These are phyloP conservation scores for Ophidiomyces ophidiicola DNA, from an alignment of 2,329 filamentous ascomycete species.

Conservation along the genomic window DNA sequence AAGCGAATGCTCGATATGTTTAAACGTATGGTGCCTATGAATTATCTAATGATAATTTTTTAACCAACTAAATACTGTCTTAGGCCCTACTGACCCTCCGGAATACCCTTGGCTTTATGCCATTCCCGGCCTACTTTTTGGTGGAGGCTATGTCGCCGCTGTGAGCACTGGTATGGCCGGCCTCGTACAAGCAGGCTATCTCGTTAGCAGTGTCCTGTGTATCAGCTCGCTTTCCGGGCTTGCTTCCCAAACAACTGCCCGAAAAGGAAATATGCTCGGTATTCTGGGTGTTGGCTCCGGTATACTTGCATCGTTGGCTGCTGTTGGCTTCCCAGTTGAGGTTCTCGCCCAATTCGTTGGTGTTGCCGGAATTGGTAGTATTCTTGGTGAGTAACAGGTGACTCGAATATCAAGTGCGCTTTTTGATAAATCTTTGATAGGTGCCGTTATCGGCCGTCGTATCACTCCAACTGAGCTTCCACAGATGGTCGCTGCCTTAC, in stretches of 20 bases:
- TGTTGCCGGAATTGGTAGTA: slow-evolving; percentile 58
- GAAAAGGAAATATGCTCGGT: slow-evolving; percentile 74
- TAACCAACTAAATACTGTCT: neutral
- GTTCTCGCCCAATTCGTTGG: slow-evolving; percentile 68
- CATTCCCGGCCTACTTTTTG: slow-evolving; percentile 63
- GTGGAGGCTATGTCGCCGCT: slow-evolving; percentile 68
- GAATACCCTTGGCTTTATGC: slow-evolving; percentile 84
- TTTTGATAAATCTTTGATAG: slow-evolving; percentile 23
- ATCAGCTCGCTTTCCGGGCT: slow-evolving; percentile 71
- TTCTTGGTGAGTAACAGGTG: slow-evolving; percentile 40
- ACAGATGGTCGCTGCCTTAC: slow-evolving; percentile 77
- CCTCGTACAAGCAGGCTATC: slow-evolving; percentile 74
- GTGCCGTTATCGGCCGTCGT: slow-evolving; percentile 66
- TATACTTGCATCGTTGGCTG: slow-evolving; percentile 68
- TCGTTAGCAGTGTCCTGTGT: slow-evolving; percentile 72
- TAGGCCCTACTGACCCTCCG: slow-evolving; percentile 66
- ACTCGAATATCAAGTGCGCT: neutral
- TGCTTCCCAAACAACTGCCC: slow-evolving; percentile 68
- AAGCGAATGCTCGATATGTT: slow-evolving; percentile 94
- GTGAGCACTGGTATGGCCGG: slow-evolving; percentile 71
- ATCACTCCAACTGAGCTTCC: slow-evolving; percentile 82
- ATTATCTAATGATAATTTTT: neutral
- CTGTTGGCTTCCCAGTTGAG: slow-evolving; percentile 67
- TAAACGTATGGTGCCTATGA: slow-evolving; percentile 43
- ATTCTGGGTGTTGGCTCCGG: slow-evolving; percentile 75